Conservation (phyloP, 2,329 filamentous ascomycete genomes). For the Cryphonectria radicalis region DNA sequence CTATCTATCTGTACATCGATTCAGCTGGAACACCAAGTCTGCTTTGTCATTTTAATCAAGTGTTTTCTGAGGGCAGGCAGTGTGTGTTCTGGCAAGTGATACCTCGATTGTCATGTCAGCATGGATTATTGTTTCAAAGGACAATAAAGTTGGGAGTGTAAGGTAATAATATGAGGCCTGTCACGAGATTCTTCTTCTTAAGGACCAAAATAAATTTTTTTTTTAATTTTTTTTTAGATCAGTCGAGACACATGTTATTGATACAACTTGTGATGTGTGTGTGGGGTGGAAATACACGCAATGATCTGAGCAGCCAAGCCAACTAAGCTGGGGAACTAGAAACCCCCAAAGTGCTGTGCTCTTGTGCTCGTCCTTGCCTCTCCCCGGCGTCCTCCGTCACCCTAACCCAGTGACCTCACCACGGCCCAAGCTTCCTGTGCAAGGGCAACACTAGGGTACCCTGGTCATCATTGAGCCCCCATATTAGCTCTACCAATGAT, state of each 20-base stretch:
- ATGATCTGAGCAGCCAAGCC: conserved; percentile 5
- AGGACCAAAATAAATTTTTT: background rate
- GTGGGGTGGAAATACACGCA: background rate
- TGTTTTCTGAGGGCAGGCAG: background rate
- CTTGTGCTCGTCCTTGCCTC: background rate
- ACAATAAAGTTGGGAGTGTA: background rate
- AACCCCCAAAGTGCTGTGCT: background rate
- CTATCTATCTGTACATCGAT: background rate
- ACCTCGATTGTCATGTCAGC: background rate
- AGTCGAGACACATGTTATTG: background rate
- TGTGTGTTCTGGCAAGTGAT: too few species aligned
- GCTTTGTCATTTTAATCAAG: background rate
- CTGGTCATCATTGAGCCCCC: background rate
- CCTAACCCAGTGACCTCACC: background rate
- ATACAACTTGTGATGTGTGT: background rate
- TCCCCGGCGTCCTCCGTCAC: background rate
- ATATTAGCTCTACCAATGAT: conserved; percentile 1
- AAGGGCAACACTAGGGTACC: background rate
- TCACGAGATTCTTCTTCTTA: background rate
- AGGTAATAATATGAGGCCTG: background rate
- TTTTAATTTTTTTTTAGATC: background rate
- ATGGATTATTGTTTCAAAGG: background rate
- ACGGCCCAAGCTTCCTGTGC: background rate
- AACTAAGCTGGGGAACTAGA: background rate
- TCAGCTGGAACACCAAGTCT: background rate